Evolutionary conservation across 2,329 filamentous ascomycete species (phyloP), one percentile per base, ranked within the genome.

Genomic region (Diaporthe velutina): DNA sequence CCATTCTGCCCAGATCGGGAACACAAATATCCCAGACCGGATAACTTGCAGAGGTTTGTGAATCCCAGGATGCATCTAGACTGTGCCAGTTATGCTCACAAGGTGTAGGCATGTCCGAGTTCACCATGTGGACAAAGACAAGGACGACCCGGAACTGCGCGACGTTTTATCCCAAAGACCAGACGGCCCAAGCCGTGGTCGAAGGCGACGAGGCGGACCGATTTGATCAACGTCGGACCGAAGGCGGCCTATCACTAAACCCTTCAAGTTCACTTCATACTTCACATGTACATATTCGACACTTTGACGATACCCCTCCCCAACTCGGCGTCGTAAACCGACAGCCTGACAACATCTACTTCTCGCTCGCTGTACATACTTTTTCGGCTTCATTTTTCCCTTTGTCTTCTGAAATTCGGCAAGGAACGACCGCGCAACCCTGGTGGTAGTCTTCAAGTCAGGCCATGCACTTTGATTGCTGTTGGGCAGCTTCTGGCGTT

Each of bases 1-100:
- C 97, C 97, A 0, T 98, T 98, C 81, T 99, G 97, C 83, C 94
- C 95, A 1, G 95, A 98, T 80, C 90, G 95, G 78, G 95, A 98
- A 82, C 96, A 98, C 83, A 96, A 94, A 81, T 98, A 98, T 82
- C 97, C 97, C 7, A 89, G 97, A 78, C 97, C 97, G 45, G 97
- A 99, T 83, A 98, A 98, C 86, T 86, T 99, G 73, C 96, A 98
- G 86, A 92, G 96, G 95, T 97, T 88, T 78, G 89, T 82, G 68
- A 6, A 42, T 66, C 33, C 28, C 35, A n/a, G 42, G 67, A 71
- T 79, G 71, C 77, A 71, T 35, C 58, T 66, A 66, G 73, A 73
- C 68, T 30, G 54, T n/a, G 60, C 60, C 64, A 45, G 22, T 25
- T 19, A 25, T 33, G 52, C 76, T 79, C 45, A 81, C 75, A 48